Conservation (phyloP, 1,139 yeast genomes). For the Candida neerlandica region DNA sequence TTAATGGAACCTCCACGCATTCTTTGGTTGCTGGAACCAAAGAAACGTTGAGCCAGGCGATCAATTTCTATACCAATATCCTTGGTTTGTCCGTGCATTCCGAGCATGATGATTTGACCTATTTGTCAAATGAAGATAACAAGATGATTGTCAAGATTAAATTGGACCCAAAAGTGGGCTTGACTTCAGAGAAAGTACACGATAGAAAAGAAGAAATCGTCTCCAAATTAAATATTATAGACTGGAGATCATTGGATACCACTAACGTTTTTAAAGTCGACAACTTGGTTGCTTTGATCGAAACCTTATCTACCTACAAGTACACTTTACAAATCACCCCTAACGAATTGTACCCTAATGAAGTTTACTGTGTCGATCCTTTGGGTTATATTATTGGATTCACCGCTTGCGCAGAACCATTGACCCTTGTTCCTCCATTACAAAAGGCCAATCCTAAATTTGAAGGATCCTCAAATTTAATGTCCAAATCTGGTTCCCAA, state of each 20-base stretch:
- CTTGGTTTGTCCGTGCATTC: conserved; percentile 44
- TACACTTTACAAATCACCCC: conserved; percentile 49
- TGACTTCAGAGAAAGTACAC: conserved; percentile 28
- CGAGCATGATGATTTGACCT: conserved; percentile 24
- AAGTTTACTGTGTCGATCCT: conserved; percentile 69
- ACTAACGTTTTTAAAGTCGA: conserved; percentile 40
- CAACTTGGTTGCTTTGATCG: conserved; percentile 38
- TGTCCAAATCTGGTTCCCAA: conserved; percentile 19
- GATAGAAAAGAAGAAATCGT: conserved; percentile 26
- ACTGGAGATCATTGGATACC: conserved; percentile 54
- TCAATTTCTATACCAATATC: conserved; percentile 48
- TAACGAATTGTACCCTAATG: conserved; percentile 67
- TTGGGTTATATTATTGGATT: conserved; percentile 70
- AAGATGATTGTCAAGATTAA: conserved; percentile 33
- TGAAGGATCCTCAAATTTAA: conserved; percentile 11
- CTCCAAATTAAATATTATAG: conserved; percentile 34
- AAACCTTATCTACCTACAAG: conserved; percentile 27
- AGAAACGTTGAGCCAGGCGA: conserved; percentile 36
- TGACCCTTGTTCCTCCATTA: conserved; percentile 52
- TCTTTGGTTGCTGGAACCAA: conserved; percentile 45
- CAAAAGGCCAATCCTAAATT: conserved; percentile 15
- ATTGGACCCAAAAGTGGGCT: conserved; percentile 28
- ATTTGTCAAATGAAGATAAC: conserved; percentile 35
- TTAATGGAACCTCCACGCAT: conserved; percentile 55
- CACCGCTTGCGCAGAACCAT: conserved; percentile 59